Conservation (phyloP, 768 basidiomycete genomes). For the Leccinellum luteum region DNA sequence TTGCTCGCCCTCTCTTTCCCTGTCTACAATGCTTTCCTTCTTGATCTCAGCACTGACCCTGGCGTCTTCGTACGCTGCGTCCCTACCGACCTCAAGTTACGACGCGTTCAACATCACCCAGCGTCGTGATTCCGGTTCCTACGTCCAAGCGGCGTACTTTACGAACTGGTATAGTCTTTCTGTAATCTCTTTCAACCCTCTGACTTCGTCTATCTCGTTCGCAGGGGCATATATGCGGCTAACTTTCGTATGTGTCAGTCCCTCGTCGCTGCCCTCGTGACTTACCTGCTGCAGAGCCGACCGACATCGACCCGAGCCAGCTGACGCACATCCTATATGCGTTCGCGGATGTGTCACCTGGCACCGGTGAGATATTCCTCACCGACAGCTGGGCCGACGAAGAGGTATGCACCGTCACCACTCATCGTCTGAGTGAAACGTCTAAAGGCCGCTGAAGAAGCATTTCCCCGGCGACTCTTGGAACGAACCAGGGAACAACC, state of each 20-base stretch:
- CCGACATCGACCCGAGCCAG: constrained; percentile 52
- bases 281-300: constrained; percentile 48
- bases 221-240: constrained; percentile 58
- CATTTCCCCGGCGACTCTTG: constrained; percentile 71
- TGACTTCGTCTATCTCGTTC: neutral
- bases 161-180: constrained; percentile 31
- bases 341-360: constrained; percentile 69
- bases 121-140: constrained; percentile 16
- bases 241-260: constrained; percentile 51
- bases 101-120: constrained; percentile 2
- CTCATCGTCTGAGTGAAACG: neutral
- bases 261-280: neutral
- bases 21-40: neutral
- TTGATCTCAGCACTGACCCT: constrained; percentile 9
- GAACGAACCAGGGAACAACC: constrained; percentile 71
- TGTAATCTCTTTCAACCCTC: neutral
- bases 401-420: constrained; percentile 39
- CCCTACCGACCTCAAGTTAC: constrained; percentile 5
- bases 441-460: constrained; percentile 44
- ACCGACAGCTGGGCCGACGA: constrained; percentile 77
- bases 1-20: neutral
- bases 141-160: constrained; percentile 36
- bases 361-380: constrained; percentile 59
- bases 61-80: constrained; percentile 8
- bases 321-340: constrained; percentile 80